phyloP scores from a whole-genome alignment of 2,329 filamentous ascomycete species.

The Annulohypoxylon truncatum region DNA sequence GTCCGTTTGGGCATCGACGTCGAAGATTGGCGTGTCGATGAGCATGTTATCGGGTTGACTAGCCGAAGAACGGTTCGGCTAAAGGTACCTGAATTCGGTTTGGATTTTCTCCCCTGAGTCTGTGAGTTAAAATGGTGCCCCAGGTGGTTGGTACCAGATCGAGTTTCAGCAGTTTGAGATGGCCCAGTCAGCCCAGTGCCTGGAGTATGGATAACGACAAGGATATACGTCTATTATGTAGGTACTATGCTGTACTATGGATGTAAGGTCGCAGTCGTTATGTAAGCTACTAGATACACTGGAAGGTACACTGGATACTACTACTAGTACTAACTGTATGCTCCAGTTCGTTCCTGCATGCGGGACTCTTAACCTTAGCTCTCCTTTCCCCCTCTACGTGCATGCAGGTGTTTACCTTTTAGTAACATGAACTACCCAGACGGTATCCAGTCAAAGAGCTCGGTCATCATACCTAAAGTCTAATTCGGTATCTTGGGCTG shows the following conservation, averaged over 20 bases:
- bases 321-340: no score
- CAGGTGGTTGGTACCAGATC: slow-evolving; percentile 1
- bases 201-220: slow-evolving; percentile 7
- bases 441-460: slow-evolving; percentile 10
- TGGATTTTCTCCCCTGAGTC: not conserved
- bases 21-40: not conserved
- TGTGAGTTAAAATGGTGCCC: not conserved
- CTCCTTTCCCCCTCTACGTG: not conserved
- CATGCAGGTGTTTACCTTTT: slow-evolving; percentile 23
- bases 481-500: slow-evolving; percentile 3
- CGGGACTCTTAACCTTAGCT: slow-evolving; percentile 11
- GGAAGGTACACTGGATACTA: no score
- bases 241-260: no score
- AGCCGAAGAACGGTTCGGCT: slow-evolving; percentile 8
- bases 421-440: slow-evolving; percentile 12
- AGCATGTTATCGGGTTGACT: slow-evolving; percentile 7
- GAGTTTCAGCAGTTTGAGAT: slow-evolving; percentile 8
- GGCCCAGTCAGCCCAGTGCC: not conserved
- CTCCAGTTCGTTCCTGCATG: slow-evolving; percentile 1
- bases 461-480: slow-evolving; percentile 15
- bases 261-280: slow-evolving; percentile 4
- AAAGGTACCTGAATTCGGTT: not conserved
- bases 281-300: slow-evolving; percentile 21
- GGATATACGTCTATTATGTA: slow-evolving; percentile 21
- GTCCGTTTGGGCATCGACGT: not conserved